Percentiles rank a stretch among this genome's conserved stretches.
phyloP scores from a whole-genome alignment of 345 rosid genomes.

The Aegle marmelos region DNA sequence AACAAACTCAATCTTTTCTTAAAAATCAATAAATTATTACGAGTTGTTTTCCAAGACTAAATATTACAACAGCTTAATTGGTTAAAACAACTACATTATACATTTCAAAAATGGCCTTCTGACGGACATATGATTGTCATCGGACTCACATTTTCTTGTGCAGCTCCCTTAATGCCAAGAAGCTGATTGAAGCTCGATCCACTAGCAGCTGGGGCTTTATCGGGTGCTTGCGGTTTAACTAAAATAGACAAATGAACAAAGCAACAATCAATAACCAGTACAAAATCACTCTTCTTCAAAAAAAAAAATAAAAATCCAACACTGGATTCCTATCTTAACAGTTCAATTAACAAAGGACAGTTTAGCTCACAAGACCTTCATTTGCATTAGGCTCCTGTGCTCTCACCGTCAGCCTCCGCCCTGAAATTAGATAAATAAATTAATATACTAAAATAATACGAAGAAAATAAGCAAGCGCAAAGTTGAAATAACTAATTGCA shows the following conservation, averaged over 20 bases:
- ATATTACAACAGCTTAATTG: background rate
- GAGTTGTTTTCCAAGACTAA: background rate
- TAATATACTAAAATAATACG: too few relatives aligned
- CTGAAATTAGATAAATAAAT: slow-evolving; percentile 24
- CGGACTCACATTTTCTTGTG: slow-evolving; percentile 72
- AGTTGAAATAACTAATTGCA: background rate
- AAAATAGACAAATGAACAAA: slow-evolving; percentile 11
- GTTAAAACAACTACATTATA: background rate
- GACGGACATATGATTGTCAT: background rate
- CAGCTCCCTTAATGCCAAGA: slow-evolving; percentile 96
- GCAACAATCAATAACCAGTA: background rate
- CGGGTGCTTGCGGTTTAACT: slow-evolving; percentile 68
- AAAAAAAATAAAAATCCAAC: background rate
- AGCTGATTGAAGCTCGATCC: slow-evolving; percentile 95
- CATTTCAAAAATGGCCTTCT: background rate
- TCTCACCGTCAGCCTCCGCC: slow-evolving; percentile 62
- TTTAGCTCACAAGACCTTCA: slow-evolving; percentile 48
- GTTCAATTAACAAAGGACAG: background rate
- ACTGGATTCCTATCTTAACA: background rate
- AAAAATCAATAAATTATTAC: background rate
- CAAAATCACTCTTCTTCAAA: background rate
- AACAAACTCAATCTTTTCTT: background rate
- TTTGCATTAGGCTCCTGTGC: slow-evolving; percentile 81
- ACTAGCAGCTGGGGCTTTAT: slow-evolving; percentile 58
- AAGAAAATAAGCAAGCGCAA: background rate